These are phyloP conservation scores for Bryum argenteum DNA, from an alignment of 225 moss, liverwort and hornwort genomes.

Conservation along the genomic window DNA sequence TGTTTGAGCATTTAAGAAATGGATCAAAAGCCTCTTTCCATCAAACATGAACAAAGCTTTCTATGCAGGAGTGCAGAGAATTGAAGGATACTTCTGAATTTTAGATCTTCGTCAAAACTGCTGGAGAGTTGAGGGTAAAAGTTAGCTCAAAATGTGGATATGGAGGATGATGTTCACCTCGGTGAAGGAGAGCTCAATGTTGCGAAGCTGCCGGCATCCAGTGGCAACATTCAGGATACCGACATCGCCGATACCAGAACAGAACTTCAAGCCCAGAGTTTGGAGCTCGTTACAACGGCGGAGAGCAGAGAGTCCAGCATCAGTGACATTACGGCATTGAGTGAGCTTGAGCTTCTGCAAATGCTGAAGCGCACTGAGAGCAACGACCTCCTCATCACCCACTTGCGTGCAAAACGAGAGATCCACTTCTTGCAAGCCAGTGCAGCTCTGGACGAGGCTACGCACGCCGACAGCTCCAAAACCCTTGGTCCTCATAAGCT, in stretches of 20 bases:
- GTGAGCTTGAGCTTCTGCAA: slow-evolving; percentile 67
- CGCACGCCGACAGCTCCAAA: slow-evolving; percentile 55
- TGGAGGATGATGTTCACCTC: slow-evolving; percentile 46
- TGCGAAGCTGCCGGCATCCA: slow-evolving; percentile 66
- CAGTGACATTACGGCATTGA: slow-evolving; percentile 66
- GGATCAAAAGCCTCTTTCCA: no score
- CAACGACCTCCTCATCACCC: slow-evolving; percentile 55
- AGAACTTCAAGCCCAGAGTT: slow-evolving; percentile 64
- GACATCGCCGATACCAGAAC: slow-evolving; percentile 60
- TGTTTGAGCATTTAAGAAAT: no score
- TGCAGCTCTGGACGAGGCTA: slow-evolving; percentile 43
- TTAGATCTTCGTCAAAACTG: no score
- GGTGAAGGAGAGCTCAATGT: slow-evolving; percentile 74
- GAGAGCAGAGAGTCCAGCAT: slow-evolving; percentile 61
- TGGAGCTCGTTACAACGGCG: slow-evolving; percentile 68
- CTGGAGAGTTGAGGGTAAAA: no score
- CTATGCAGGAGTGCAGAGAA: no score
- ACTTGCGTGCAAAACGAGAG: slow-evolving; percentile 68
- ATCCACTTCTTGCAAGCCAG: slow-evolving; percentile 59
- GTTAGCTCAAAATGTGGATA: background rate
- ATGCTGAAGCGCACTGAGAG: slow-evolving; percentile 49
- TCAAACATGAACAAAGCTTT: no score
- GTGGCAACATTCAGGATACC: slow-evolving; percentile 63
- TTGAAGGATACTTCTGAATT: no score
- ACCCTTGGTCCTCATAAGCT: slow-evolving; percentile 47